These are phyloP conservation scores for Wickerhamomyces rabaulensis DNA, from an alignment of 805 yeast genomes.

Conservation along the genomic window DNA sequence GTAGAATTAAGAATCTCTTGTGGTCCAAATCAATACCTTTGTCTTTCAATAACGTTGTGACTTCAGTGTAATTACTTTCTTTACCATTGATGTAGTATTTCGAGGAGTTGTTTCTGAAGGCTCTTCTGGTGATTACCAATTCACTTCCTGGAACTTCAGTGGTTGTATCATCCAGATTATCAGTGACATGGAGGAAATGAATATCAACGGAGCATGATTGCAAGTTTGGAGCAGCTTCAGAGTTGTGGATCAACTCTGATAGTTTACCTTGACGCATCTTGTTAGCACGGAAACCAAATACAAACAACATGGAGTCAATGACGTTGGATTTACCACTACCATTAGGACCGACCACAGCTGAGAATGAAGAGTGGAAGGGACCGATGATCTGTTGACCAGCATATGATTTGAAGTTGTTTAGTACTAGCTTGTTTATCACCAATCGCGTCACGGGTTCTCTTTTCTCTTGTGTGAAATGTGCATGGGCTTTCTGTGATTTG, in stretches of 20 bases:
- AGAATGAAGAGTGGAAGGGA: constrained; percentile 88
- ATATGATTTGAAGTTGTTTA: constrained; percentile 89
- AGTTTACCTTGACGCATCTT: constrained; percentile 95
- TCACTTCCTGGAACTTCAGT: constrained; percentile 43
- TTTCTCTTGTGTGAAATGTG: constrained; percentile 22
- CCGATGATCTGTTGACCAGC: constrained; percentile 93
- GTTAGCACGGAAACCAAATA: constrained; percentile 93
- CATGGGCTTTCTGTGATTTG: constrained; percentile 29
- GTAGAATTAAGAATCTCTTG: constrained; percentile 87
- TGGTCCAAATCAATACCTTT: constrained; percentile 94
- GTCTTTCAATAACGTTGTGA: constrained; percentile 63
- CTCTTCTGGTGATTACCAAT: constrained; percentile 74
- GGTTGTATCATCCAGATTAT: constrained; percentile 42
- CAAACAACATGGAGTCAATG: constrained; percentile 92
- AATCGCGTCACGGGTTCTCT: constrained; percentile 47
- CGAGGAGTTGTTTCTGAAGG: constrained; percentile 69
- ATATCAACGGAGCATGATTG: constrained; percentile 87
- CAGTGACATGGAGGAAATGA: constrained; percentile 74
- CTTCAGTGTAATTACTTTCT: constrained; percentile 71
- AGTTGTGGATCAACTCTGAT: constrained; percentile 90
- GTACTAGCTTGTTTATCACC: constrained; percentile 66
- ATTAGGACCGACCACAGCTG: constrained; percentile 98
- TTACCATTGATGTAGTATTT: constrained; percentile 70
- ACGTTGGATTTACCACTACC: constrained; percentile 98
- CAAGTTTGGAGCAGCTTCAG: constrained; percentile 63